Base-by-base conservation (phyloP, 1,284 basidiomycete species). In the Apiotrichum veenhuisii region DNA sequence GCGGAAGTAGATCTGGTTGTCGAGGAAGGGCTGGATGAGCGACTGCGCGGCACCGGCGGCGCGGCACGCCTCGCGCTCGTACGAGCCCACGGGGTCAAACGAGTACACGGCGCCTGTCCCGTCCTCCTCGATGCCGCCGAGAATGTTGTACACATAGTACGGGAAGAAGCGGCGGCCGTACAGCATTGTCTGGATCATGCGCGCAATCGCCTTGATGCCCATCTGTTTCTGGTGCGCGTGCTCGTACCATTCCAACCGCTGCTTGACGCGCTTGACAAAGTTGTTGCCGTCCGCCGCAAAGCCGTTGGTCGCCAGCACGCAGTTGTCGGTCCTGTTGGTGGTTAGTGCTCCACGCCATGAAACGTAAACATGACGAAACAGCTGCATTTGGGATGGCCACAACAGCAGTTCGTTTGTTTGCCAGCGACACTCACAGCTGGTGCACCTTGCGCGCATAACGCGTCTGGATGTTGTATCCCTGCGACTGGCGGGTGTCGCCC, bases 1-100 rank as follows among this genome's bases (percentile, higher is more conserved):
- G 83, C 90, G 91, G 81, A 92, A 94, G 82, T 95, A 94, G 70
- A 96, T 91, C 92, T 96, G 92, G 77, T 94, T 96, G 78, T 97
- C 93, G 70, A 97, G 80, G 84, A 96, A 95, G 5, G 93, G 93
- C 73, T 97, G 93, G 17, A 97, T 85, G 38, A 97, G 83, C 47
- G 86, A 83, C 73, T 91, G 88, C 25, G 92, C 93, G 12, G 92
- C 89, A 58, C 93, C 93, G 47, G 92, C 91, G 37, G 91, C 91
- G 64, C 93, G 87, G 79, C 93, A 96, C 42, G 89, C 85, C 79
- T 95, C 91, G 61, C 93, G 88, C 77, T 96, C 92, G 77, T 96
- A 97, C 52, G 88, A 91, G 43, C 93, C 93, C 34, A 96, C 91
- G 36, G 92, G 92, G 78, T 97, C 93, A 76, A 95, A 97, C 25